Evolutionary conservation across 78 protist species (phyloP).

Genomic region (Dictyostelium brefeldianum): DNA sequence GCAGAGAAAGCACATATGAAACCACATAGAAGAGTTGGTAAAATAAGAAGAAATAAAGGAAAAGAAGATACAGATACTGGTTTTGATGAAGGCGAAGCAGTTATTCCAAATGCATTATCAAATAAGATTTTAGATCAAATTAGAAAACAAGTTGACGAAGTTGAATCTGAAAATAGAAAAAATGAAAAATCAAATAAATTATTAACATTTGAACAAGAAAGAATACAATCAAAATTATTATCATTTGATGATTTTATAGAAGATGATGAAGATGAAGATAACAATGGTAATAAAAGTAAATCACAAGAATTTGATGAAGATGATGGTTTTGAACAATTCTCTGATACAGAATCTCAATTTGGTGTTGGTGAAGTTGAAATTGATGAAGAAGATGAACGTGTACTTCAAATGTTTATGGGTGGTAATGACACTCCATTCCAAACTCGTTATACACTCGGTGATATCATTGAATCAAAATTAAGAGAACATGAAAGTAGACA

Average conservation of each 20-base stretch:
- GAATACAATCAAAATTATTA: neutral
- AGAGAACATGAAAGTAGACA: conserved; percentile 65
- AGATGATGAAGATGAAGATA: conserved; percentile 25
- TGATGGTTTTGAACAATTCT: conserved; percentile 52
- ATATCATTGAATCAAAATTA: conserved; percentile 84
- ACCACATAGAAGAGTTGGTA: conserved; percentile 30
- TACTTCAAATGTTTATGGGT: conserved; percentile 75
- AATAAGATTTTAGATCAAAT: conserved; percentile 69
- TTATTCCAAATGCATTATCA: conserved; percentile 24
- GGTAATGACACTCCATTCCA: conserved; percentile 31
- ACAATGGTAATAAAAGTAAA: neutral
- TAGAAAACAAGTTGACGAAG: conserved; percentile 70
- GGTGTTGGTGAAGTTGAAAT: conserved; percentile 67
- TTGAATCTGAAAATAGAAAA: conserved; percentile 53
- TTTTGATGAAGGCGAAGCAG: conserved; percentile 33
- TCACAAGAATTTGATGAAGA: conserved; percentile 26
- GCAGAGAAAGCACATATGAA: conserved; percentile 41
- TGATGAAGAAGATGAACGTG: conserved; percentile 84
- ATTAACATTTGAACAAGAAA: conserved; percentile 15
- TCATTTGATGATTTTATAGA: conserved; percentile 64
- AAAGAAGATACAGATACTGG: conserved; percentile 3
- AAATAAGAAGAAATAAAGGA: neutral
- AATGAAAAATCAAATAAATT: conserved; percentile 1
- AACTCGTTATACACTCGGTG: conserved; percentile 85
- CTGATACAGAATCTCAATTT: conserved; percentile 17